phyloP scores from a whole-genome alignment of 805 yeast species.

The Nakazawaea pomicola region DNA sequence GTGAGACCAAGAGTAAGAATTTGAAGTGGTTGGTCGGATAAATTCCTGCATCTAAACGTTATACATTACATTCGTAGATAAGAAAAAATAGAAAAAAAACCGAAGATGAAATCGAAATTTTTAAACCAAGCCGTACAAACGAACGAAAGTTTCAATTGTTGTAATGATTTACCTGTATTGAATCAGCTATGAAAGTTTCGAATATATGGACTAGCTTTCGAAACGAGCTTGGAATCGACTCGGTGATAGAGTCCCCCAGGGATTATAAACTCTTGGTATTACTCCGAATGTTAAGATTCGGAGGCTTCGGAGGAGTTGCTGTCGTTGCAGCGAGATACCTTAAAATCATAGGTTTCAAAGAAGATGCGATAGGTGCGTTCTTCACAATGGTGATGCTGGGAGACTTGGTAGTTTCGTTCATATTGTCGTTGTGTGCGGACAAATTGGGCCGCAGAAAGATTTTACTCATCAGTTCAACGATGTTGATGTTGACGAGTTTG shows the following conservation, averaged over 20 bases:
- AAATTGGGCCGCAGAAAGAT: conserved; percentile 38
- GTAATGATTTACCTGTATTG: no score
- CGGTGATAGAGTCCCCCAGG: conserved; percentile 24
- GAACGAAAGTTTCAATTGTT: no score
- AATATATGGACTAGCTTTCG: background rate
- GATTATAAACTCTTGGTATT: conserved; percentile 30
- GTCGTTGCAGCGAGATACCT: conserved; percentile 40
- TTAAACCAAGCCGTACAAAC: no score
- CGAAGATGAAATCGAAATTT: no score
- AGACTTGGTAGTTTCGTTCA: conserved; percentile 43
- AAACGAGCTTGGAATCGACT: conserved; percentile 31
- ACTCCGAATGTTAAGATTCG: conserved; percentile 30
- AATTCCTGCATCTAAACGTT: background rate
- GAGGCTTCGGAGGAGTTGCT: conserved; percentile 33
- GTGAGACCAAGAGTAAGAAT: conserved; percentile 29
- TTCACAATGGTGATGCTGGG: conserved; percentile 46
- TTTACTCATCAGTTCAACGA: conserved; percentile 32
- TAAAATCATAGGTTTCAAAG: conserved; percentile 34
- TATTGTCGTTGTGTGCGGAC: conserved; percentile 42
- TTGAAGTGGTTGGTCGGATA: conserved; percentile 30
- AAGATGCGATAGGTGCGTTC: conserved; percentile 41
- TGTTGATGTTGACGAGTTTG: conserved; percentile 40
- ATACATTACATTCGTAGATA: no score
- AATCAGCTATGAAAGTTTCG: no score
- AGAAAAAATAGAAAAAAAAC: no score